These are phyloP conservation scores for Tetrapisispora pingtungensis DNA, from an alignment of 805 yeast genomes.

Conservation along the genomic window DNA sequence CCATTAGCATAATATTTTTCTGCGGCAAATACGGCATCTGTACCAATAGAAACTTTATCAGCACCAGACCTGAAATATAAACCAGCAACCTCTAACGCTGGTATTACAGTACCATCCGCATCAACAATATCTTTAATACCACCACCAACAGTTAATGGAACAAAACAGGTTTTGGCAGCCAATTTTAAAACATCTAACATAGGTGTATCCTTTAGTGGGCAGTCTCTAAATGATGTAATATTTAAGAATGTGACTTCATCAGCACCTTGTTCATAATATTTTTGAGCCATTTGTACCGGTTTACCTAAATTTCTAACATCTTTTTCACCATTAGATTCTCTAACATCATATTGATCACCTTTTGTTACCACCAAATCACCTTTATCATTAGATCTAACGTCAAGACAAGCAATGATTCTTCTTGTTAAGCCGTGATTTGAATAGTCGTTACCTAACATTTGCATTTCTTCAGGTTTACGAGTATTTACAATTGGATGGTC, in stretches of 20 bases:
- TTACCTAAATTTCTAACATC: slow-evolving; percentile 89
- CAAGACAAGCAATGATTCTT: slow-evolving; percentile 91
- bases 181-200: slow-evolving; percentile 80
- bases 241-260: slow-evolving; percentile 93
- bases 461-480: slow-evolving; percentile 17
- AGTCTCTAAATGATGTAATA: slow-evolving; percentile 90
- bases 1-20: slow-evolving; percentile 62
- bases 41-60: slow-evolving; percentile 95
- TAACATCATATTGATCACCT: slow-evolving; percentile 96
- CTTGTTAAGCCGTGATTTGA: slow-evolving; percentile 63
- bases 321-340: slow-evolving; percentile 49
- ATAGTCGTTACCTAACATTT: slow-evolving; percentile 26
- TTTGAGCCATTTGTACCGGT: slow-evolving; percentile 89
- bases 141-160: slow-evolving; percentile 96
- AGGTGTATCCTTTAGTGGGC: slow-evolving; percentile 87
- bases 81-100: slow-evolving; percentile 87
- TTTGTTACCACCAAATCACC: slow-evolving; percentile 97
- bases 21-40: slow-evolving; percentile 91
- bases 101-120: slow-evolving; percentile 65
- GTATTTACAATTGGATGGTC: slow-evolving; percentile 13
- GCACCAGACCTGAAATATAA: slow-evolving; percentile 94
- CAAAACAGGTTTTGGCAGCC: slow-evolving; percentile 87
- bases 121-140: slow-evolving; percentile 89
- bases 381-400: slow-evolving; percentile 87
- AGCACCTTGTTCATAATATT: slow-evolving; percentile 88